A percentile compares a stretch with the other conserved stretches of the same genome.
These are phyloP conservation scores for Sphaerulina musiva DNA, from an alignment of 2,329 filamentous ascomycete species.

Conservation along the genomic window DNA sequence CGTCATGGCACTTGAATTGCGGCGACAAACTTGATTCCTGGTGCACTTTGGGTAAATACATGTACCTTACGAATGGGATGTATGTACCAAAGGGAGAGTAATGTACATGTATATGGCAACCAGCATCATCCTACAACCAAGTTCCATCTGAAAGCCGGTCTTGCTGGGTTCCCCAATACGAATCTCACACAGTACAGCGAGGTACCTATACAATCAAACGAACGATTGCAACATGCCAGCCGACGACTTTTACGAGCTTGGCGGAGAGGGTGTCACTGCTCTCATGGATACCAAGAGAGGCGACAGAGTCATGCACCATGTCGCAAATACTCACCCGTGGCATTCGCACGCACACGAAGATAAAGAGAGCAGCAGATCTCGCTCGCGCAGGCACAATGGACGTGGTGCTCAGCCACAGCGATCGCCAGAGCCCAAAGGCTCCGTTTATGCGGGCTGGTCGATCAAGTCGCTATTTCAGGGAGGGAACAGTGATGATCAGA, in stretches of 20 bases:
- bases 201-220: too few species aligned
- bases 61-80: too few species aligned
- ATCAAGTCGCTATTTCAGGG: slow-evolving; percentile 1
- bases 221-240: neutral
- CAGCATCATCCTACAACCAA: too few species aligned
- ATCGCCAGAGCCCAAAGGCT: neutral
- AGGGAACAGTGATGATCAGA: neutral
- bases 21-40: too few species aligned
- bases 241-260: slow-evolving; percentile 2
- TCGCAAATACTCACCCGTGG: neutral
- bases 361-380: neutral
- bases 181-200: too few species aligned
- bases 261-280: slow-evolving; percentile 2
- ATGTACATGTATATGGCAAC: too few species aligned
- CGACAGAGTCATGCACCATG: neutral
- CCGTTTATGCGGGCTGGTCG: neutral
- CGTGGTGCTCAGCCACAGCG: neutral
- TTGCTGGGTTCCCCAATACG: too few species aligned
- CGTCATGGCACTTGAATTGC: too few species aligned
- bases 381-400: neutral
- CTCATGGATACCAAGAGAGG: neutral
- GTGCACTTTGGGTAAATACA: too few species aligned
- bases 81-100: too few species aligned
- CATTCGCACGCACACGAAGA: neutral
- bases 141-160: too few species aligned